Evolutionary conservation across 2,329 filamentous ascomycete genomes (phyloP).

Genomic region (Fusarium torreyae): DNA sequence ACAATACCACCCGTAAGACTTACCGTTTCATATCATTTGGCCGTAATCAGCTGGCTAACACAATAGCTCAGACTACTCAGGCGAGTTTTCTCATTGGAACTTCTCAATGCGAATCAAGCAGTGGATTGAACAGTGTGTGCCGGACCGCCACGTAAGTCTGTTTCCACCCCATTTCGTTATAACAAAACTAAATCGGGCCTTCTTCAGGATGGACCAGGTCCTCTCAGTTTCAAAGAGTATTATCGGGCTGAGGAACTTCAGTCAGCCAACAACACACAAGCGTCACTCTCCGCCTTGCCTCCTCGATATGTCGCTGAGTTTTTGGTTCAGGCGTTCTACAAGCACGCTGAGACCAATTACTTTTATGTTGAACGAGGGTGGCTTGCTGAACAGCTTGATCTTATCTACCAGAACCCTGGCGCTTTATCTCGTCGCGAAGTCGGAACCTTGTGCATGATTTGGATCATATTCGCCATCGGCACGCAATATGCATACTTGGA

Average conservation of each 20-base stretch:
- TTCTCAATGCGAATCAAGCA: slow-evolving; percentile 67
- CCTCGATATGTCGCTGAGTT: slow-evolving; percentile 64
- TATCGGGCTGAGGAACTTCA: slow-evolving; percentile 64
- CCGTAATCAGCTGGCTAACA: slow-evolving; percentile 25
- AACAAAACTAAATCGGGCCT: slow-evolving; percentile 6
- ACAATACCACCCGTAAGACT: slow-evolving; percentile 59
- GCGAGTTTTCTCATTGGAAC: slow-evolving; percentile 68
- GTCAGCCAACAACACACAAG: slow-evolving; percentile 57
- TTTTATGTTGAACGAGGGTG: slow-evolving; percentile 63
- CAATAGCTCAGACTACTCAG: slow-evolving; percentile 61
- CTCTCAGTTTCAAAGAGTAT: slow-evolving; percentile 57
- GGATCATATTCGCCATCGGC: slow-evolving; percentile 65
- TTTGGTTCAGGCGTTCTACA: slow-evolving; percentile 63
- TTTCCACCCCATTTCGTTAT: not conserved
- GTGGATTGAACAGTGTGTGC: slow-evolving; percentile 62
- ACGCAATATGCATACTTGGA: slow-evolving; percentile 67
- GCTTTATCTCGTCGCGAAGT: slow-evolving; percentile 59
- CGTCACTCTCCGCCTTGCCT: slow-evolving; percentile 59
- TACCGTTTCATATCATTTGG: slow-evolving; percentile 1
- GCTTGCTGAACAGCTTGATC: slow-evolving; percentile 59
- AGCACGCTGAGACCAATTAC: slow-evolving; percentile 64
- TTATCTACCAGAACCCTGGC: slow-evolving; percentile 59
- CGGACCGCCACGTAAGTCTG: slow-evolving; percentile 51
- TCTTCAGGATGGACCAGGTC: slow-evolving; percentile 48
- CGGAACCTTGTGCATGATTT: slow-evolving; percentile 61